phyloP scores from a whole-genome alignment of 441 rosid species.

The Erysimum pusillum region DNA sequence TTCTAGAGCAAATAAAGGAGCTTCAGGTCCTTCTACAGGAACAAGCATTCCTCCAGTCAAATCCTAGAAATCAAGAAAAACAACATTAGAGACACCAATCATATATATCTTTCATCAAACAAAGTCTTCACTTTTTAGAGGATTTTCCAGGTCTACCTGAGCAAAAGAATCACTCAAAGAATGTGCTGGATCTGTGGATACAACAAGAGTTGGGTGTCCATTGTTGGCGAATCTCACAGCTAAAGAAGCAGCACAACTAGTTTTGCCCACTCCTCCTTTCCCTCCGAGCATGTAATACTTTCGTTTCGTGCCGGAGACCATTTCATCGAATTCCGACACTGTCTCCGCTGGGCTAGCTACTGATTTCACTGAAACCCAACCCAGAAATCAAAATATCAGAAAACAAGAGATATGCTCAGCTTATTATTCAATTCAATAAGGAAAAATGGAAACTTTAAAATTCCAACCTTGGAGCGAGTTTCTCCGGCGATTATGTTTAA shows the following conservation, averaged over 20 bases:
- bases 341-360: conserved; percentile 70
- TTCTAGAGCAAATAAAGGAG: conserved; percentile 88
- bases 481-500: conserved; percentile 46
- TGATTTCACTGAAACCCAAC: conserved; percentile 67
- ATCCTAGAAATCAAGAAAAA: conserved; percentile 53
- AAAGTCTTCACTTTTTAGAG: background rate
- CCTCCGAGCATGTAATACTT: conserved; percentile 96
- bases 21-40: conserved; percentile 90
- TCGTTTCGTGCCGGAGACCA: conserved; percentile 73
- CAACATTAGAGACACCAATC: background rate
- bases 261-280: conserved; percentile 97
- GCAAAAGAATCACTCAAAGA: conserved; percentile 95
- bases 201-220: conserved; percentile 95
- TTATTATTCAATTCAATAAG: background rate
- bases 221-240: conserved; percentile 89
- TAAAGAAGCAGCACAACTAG: conserved; percentile 94
- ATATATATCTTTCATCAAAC: conserved; percentile 26
- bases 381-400: conserved; percentile 43
- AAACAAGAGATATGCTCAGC: conserved; percentile 18
- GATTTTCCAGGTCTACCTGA: conserved; percentile 58
- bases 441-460: background rate
- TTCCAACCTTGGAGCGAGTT: conserved; percentile 59
- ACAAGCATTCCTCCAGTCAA: conserved; percentile 84
- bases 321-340: conserved; percentile 71
- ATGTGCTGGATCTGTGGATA: conserved; percentile 97